Evolutionary conservation across 129 eudicot genomes (phyloP).

Genomic region (Lactuca saligna): DNA sequence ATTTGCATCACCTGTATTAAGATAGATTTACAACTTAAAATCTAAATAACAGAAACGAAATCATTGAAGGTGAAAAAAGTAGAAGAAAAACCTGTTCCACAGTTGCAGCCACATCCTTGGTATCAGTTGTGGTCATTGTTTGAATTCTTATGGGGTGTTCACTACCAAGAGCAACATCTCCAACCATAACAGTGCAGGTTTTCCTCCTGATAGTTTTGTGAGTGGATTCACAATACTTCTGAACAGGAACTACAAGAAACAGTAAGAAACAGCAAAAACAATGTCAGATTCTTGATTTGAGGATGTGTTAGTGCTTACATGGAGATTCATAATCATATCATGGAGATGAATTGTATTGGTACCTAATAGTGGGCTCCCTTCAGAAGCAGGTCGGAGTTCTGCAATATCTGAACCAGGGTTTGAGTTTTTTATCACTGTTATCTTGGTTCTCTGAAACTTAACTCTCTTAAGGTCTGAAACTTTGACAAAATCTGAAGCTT

Average conservation of each 20-base stretch:
- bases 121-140: conserved; percentile 96
- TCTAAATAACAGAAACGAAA: not conserved
- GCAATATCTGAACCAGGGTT: conserved; percentile 75
- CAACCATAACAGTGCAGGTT: conserved; percentile 94
- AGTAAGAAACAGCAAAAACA: not conserved
- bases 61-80: not conserved
- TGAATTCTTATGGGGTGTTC: conserved; percentile 95
- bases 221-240: conserved; percentile 89
- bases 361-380: conserved; percentile 94
- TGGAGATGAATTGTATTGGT: conserved; percentile 4
- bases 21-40: conserved; percentile 18
- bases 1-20: conserved; percentile 81
- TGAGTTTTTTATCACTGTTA: conserved; percentile 56
- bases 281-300: not conserved
- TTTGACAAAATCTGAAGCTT: conserved; percentile 56
- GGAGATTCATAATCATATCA: no score
- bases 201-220: conserved; percentile 90
- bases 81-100: conserved; percentile 68
- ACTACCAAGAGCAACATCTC: conserved; percentile 95
- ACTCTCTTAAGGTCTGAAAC: conserved; percentile 67
- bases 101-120: conserved; percentile 89
- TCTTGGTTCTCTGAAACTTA: conserved; percentile 61
- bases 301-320: not conserved
- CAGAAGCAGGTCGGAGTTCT: conserved; percentile 86
- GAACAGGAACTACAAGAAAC: conserved; percentile 74